phyloP scores from a whole-genome alignment of 306 rosid species.

The Dryas drummondii region DNA sequence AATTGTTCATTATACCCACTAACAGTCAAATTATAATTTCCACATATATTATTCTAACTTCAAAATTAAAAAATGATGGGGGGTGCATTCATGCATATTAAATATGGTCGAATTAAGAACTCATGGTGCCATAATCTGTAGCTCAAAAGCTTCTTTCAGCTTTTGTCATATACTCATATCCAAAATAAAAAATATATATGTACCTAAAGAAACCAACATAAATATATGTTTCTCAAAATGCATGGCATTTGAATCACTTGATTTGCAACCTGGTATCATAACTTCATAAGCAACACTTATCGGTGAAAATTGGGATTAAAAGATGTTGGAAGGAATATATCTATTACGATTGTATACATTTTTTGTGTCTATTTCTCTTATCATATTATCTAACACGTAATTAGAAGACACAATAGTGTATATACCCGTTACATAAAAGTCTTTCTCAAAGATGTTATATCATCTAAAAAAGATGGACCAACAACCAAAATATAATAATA shows the following conservation, averaged over 20 bases:
- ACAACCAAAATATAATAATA: not conserved
- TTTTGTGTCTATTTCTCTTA: too few relatives aligned
- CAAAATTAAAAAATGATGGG: too few relatives aligned
- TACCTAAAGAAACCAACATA: not conserved
- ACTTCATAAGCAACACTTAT: not conserved
- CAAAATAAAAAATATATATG: not conserved
- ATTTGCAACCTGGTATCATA: not conserved
- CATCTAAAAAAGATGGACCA: slow-evolving; percentile 14
- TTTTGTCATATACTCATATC: slow-evolving; percentile 6
- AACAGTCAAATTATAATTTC: too few relatives aligned
- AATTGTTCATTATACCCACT: not conserved
- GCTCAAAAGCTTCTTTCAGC: slow-evolving; percentile 18
- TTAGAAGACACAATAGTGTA: too few relatives aligned
- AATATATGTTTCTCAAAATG: not conserved
- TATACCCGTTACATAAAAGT: too few relatives aligned
- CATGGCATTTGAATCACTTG: not conserved
- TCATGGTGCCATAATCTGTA: not conserved
- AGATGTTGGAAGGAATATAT: not conserved
- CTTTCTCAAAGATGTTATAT: not conserved
- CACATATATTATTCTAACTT: too few relatives aligned
- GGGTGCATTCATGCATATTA: too few relatives aligned
- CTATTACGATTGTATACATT: too few relatives aligned
- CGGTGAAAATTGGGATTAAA: slow-evolving; percentile 6
- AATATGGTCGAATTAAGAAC: not conserved
- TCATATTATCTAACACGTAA: too few relatives aligned